Evolutionary conservation across 1,284 basidiomycete species (phyloP).

Genomic region (Dichomitus squalens): DNA sequence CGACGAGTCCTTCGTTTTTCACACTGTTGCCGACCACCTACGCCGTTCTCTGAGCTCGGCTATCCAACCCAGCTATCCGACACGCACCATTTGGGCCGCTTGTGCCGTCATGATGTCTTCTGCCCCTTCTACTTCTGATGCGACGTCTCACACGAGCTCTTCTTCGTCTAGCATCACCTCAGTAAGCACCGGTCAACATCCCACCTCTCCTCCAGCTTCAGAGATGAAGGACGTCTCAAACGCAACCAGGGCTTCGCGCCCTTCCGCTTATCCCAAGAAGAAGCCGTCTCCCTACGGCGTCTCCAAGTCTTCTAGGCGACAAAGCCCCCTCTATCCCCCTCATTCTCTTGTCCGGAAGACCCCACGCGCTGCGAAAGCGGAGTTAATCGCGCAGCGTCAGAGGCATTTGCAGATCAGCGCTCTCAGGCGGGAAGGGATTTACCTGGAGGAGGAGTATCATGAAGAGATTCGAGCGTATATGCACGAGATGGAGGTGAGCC

Average conservation of each 20-base stretch:
- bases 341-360: conserved; percentile 55
- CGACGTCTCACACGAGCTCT: conserved; percentile 29
- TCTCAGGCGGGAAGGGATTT: conserved; percentile 66
- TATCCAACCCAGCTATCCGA: background rate
- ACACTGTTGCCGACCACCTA: conserved; percentile 1
- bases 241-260: conserved; percentile 60
- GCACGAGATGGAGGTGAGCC: conserved; percentile 95
- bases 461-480: conserved; percentile 94
- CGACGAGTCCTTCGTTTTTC: background rate
- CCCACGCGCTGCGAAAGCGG: conserved; percentile 63
- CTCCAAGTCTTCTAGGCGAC: conserved; percentile 51
- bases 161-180: conserved; percentile 45
- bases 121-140: background rate
- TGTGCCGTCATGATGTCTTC: conserved; percentile 16
- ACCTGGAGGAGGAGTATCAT: conserved; percentile 92
- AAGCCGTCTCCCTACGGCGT: conserved; percentile 79
- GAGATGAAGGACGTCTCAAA: conserved; percentile 78
- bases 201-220: conserved; percentile 36
- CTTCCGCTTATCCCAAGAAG: conserved; percentile 74
- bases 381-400: conserved; percentile 62
- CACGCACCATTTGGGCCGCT: conserved; percentile 6
- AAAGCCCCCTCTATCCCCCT: conserved; percentile 47
- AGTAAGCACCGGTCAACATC: conserved; percentile 39
- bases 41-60: conserved; percentile 1
- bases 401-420: conserved; percentile 69